These are phyloP conservation scores for Aspergillus mulundensis DNA, from an alignment of 495 filamentous ascomycete genomes.

Conservation along the genomic window DNA sequence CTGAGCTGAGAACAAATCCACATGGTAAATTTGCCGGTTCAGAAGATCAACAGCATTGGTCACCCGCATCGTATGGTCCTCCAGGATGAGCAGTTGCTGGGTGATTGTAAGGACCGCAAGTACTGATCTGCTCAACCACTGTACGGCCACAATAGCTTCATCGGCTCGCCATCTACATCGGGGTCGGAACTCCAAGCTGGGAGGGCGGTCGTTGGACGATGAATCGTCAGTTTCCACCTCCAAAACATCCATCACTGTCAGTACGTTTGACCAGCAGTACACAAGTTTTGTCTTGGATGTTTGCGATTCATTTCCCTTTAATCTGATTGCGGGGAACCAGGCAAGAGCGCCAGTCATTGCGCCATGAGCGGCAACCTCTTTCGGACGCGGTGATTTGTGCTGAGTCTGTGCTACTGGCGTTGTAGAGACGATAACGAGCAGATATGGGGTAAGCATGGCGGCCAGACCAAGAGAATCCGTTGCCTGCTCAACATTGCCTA, in stretches of 20 bases:
- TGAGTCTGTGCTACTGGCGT: constrained; percentile 95
- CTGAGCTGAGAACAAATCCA: constrained; percentile 80
- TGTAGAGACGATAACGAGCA: constrained; percentile 93
- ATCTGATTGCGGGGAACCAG: constrained; percentile 93
- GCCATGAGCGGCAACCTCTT: constrained; percentile 82
- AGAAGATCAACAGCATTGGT: constrained; percentile 93
- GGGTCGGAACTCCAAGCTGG: constrained; percentile 71
- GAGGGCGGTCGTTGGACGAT: constrained; percentile 61
- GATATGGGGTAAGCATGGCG: constrained; percentile 92
- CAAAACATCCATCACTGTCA: constrained; percentile 86
- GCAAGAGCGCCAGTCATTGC: constrained; percentile 90
- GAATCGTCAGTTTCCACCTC: constrained; percentile 61
- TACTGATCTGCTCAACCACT: constrained; percentile 95
- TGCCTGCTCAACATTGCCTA: constrained; percentile 85
- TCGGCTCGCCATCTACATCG: constrained; percentile 90
- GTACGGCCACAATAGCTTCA: constrained; percentile 92
- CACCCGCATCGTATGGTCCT: constrained; percentile 81
- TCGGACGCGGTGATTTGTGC: constrained; percentile 84
- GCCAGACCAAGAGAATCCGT: constrained; percentile 89
- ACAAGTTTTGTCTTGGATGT: constrained; percentile 68
- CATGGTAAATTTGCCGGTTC: constrained; percentile 87
- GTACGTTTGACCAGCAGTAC: constrained; percentile 96
- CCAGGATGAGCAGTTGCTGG: constrained; percentile 85
- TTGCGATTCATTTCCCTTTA: constrained; percentile 66
- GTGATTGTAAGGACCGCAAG: constrained; percentile 88